Conservation (phyloP, 768 basidiomycete species). For the Rhodotorula taiwanensis region DNA sequence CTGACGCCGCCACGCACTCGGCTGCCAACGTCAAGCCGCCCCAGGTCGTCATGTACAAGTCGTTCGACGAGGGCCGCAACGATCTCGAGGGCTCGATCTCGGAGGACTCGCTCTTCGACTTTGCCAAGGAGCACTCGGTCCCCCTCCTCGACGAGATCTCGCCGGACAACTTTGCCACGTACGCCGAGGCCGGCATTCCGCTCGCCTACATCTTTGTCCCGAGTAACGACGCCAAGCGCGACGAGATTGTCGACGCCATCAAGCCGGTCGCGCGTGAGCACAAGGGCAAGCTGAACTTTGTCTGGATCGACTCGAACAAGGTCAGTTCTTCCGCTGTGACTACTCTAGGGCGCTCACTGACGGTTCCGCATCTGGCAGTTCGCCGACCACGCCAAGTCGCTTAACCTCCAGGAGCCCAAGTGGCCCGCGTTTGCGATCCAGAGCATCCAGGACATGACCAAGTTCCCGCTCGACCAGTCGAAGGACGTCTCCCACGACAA, state of each 20-base stretch:
- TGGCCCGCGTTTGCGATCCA: constrained; percentile 96
- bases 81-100: constrained; percentile 40
- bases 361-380: constrained; percentile 47
- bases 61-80: constrained; percentile 71
- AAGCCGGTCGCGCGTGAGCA: constrained; percentile 70
- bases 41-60: constrained; percentile 82
- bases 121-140: constrained; percentile 61
- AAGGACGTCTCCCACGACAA: constrained; percentile 56
- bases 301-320: constrained; percentile 93
- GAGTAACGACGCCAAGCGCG: constrained; percentile 58
- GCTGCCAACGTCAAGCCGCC: constrained; percentile 71
- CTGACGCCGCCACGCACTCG: constrained; percentile 55
- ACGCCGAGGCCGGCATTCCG: constrained; percentile 74
- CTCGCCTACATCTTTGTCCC: constrained; percentile 93
- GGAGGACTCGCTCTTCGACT: constrained; percentile 34
- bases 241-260: constrained; percentile 60
- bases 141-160: constrained; percentile 87
- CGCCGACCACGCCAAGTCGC: constrained; percentile 86
- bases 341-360: no score
- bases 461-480: constrained; percentile 69
- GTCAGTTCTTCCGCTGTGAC: constrained; percentile 10
- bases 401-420: constrained; percentile 74
- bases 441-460: constrained; percentile 71
- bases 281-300: constrained; percentile 89
- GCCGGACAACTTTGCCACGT: constrained; percentile 83